These are phyloP conservation scores for Cyclocybe aegerita DNA, from an alignment of 768 basidiomycete genomes.

Conservation along the genomic window DNA sequence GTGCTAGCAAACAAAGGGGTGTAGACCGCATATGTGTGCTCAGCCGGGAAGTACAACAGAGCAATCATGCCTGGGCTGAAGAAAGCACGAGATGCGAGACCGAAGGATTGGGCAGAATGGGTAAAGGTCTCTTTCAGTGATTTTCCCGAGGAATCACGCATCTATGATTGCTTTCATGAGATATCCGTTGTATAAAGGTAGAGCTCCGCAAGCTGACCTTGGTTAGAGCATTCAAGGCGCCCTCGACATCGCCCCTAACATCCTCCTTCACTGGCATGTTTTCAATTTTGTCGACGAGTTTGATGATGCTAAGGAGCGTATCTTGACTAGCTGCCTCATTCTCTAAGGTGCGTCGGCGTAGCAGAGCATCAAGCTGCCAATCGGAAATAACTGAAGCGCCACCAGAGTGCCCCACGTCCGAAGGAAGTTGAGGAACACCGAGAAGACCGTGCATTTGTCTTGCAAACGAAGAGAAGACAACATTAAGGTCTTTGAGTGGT, in stretches of 20 bases:
- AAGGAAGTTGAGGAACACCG: slow-evolving; percentile 68
- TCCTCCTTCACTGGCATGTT: slow-evolving; percentile 89
- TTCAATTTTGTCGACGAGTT: slow-evolving; percentile 80
- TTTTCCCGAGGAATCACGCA: slow-evolving; percentile 32
- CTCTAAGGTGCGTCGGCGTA: slow-evolving; percentile 68
- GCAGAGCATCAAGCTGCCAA: slow-evolving; percentile 83
- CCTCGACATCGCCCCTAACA: slow-evolving; percentile 71
- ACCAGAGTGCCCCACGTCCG: slow-evolving; percentile 33
- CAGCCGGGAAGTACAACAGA: slow-evolving; percentile 93
- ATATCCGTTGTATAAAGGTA: not conserved
- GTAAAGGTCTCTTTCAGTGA: slow-evolving; percentile 48
- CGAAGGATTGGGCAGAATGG: slow-evolving; percentile 62
- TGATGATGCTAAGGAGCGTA: slow-evolving; percentile 79
- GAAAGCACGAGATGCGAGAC: slow-evolving; percentile 81
- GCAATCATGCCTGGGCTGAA: slow-evolving; percentile 98
- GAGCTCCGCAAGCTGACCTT: slow-evolving; percentile 46
- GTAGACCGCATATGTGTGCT: slow-evolving; percentile 97
- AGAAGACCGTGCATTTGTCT: slow-evolving; percentile 78
- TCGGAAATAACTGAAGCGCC: slow-evolving; percentile 38
- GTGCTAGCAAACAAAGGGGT: slow-evolving; percentile 93
- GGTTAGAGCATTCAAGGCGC: slow-evolving; percentile 71
- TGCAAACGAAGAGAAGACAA: slow-evolving; percentile 63
- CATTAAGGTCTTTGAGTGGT: slow-evolving; percentile 42
- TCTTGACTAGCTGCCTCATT: slow-evolving; percentile 68
- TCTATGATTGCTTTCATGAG: slow-evolving; percentile 26